These are phyloP conservation scores for Sphaerulina vaccinii DNA, from an alignment of 2,329 filamentous ascomycete genomes.

Conservation along the genomic window DNA sequence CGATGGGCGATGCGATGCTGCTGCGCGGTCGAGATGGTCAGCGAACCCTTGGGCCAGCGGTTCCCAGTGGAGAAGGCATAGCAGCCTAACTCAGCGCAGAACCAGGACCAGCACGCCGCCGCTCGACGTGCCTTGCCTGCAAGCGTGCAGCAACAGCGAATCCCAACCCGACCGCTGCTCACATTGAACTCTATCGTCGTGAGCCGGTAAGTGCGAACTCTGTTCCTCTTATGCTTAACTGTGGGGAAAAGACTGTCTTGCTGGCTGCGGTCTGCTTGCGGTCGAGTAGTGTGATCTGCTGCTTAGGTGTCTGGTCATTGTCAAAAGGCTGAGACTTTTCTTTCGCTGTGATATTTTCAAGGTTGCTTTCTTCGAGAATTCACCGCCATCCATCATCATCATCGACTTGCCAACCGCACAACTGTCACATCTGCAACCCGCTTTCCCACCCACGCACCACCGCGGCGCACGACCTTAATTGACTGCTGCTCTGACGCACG, in stretches of 20 bases:
- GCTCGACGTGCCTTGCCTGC: slow-evolving; percentile 18
- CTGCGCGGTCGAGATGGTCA: neutral
- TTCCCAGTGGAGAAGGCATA: slow-evolving; percentile 16
- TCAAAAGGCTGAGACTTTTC: neutral
- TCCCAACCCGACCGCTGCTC: slow-evolving; percentile 29
- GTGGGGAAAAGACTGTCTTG: slow-evolving; percentile 23
- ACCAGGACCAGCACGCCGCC: slow-evolving; percentile 10
- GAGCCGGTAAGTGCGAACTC: slow-evolving; percentile 33
- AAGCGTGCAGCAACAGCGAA: slow-evolving; percentile 18
- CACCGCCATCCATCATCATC: neutral
- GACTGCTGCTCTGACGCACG: slow-evolving; percentile 5
- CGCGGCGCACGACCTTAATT: slow-evolving; percentile 3
- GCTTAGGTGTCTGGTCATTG: too few species aligned
- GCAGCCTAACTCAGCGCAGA: slow-evolving; percentile 8
- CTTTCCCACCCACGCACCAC: neutral
- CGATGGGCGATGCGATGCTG: neutral
- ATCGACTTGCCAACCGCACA: neutral
- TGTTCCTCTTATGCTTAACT: slow-evolving; percentile 35
- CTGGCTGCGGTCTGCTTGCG: neutral
- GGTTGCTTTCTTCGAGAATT: neutral
- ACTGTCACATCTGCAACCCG: neutral
- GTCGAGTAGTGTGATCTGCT: neutral
- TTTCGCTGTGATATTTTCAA: neutral
- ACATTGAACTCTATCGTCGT: slow-evolving; percentile 29
- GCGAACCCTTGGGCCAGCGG: slow-evolving; percentile 21